A percentile compares a stretch with the other conserved stretches of the same genome.
These are phyloP conservation scores for Claviceps citrina DNA, from an alignment of 2,329 filamentous ascomycete genomes.

Conservation along the genomic window DNA sequence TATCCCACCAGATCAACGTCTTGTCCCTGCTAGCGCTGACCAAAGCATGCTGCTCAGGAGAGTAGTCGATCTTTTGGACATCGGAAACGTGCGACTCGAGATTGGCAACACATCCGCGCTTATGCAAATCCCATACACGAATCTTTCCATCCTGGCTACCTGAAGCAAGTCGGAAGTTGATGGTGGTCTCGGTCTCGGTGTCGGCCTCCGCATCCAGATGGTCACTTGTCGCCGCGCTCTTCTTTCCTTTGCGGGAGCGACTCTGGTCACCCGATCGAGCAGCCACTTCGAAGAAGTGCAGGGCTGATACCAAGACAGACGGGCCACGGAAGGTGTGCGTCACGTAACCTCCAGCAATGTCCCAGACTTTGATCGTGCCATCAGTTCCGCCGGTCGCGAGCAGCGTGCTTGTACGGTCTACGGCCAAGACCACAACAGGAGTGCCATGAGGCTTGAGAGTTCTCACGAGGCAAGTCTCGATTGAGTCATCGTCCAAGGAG, in stretches of 20 bases:
- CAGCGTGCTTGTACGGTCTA: slow-evolving; percentile 76
- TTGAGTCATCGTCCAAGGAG: slow-evolving; percentile 37
- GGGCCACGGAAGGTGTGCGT: slow-evolving; percentile 94
- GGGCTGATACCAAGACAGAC: slow-evolving; percentile 75
- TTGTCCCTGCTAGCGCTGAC: slow-evolving; percentile 84
- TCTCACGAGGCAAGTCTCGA: slow-evolving; percentile 54
- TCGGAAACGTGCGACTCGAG: slow-evolving; percentile 91
- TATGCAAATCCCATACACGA: slow-evolving; percentile 80
- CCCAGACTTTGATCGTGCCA: slow-evolving; percentile 91
- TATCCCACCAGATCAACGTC: slow-evolving; percentile 85
- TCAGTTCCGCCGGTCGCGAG: slow-evolving; percentile 88
- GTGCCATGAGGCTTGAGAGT: slow-evolving; percentile 82
- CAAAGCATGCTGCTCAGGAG: slow-evolving; percentile 54
- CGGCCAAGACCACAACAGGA: slow-evolving; percentile 71
- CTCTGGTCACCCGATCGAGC: slow-evolving; percentile 19
- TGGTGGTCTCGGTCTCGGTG: slow-evolving; percentile 27
- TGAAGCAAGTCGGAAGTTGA: slow-evolving; percentile 66
- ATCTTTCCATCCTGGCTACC: slow-evolving; percentile 91
- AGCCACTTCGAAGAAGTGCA: slow-evolving; percentile 77
- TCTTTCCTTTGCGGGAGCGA: slow-evolving; percentile 21
- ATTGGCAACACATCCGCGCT: slow-evolving; percentile 58
- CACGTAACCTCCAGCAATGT: slow-evolving; percentile 74
- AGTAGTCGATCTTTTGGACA: slow-evolving; percentile 77
- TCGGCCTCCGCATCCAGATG: slow-evolving; percentile 25
- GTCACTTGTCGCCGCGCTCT: slow-evolving; percentile 13